A percentile compares a stretch with the other conserved stretches of the same genome.
phyloP scores from a whole-genome alignment of 1,139 yeast species.

The Entelexis sorbosivorans region DNA sequence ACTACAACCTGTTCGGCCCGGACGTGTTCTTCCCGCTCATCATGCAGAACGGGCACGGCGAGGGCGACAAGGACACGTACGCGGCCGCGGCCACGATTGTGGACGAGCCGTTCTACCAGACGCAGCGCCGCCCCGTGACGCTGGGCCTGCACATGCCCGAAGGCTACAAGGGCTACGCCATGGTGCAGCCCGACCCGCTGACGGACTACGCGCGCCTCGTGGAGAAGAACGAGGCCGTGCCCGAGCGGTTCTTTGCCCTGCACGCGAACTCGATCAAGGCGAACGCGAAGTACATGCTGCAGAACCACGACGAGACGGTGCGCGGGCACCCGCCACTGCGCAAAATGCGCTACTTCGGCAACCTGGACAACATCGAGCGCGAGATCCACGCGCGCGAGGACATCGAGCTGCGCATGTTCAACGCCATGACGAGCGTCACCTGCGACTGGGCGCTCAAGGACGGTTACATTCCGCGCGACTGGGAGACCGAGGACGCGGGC shows the following conservation, averaged over 20 bases:
- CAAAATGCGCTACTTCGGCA: slow-evolving; percentile 25
- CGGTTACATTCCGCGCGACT: slow-evolving; percentile 26
- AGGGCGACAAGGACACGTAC: slow-evolving; percentile 86
- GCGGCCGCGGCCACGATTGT: slow-evolving; percentile 66
- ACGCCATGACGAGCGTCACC: slow-evolving; percentile 14
- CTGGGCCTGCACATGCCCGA: slow-evolving; percentile 22
- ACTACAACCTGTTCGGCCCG: slow-evolving; percentile 74
- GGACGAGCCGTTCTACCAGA: slow-evolving; percentile 26
- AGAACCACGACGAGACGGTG: slow-evolving; percentile 33
- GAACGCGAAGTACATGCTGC: slow-evolving; percentile 47
- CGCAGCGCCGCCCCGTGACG: slow-evolving; percentile 25
- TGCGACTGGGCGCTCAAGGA: slow-evolving; percentile 21
- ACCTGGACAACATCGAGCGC: slow-evolving; percentile 11
- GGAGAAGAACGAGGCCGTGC: slow-evolving; percentile 8
- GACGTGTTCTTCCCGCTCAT: slow-evolving; percentile 69
- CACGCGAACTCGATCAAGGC: slow-evolving; percentile 32
- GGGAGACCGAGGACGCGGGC: slow-evolving; percentile 35
- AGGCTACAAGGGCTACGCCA: slow-evolving; percentile 49
- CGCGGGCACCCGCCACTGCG: slow-evolving; percentile 18
- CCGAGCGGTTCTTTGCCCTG: slow-evolving; percentile 23
- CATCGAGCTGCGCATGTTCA: slow-evolving; percentile 31
- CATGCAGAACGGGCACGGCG: slow-evolving; percentile 78
- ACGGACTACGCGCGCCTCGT: slow-evolving; percentile 38
- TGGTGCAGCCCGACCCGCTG: slow-evolving; percentile 63
- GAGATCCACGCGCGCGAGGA: slow-evolving; percentile 20